phyloP scores from a whole-genome alignment of 164 flowering plant species.

The Stephania yunnanensis region DNA sequence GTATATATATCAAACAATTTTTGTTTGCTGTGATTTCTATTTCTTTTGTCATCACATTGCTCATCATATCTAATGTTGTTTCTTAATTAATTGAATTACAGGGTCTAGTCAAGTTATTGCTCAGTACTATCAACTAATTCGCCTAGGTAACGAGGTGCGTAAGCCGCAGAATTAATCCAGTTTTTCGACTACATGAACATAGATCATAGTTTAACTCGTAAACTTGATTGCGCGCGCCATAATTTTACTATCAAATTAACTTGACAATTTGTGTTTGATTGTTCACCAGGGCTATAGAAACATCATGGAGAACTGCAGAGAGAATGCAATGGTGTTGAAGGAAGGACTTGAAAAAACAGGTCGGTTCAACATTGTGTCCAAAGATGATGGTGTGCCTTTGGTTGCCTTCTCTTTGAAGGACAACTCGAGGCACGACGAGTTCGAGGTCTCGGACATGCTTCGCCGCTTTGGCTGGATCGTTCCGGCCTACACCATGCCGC shows the following conservation, averaged over 20 bases:
- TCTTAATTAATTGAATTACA: background rate
- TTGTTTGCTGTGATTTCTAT: background rate
- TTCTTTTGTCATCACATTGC: background rate
- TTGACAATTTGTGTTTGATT: background rate
- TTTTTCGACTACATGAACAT: too few relatives aligned
- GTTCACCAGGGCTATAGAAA: slow-evolving; percentile 24
- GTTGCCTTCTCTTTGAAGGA: slow-evolving; percentile 34
- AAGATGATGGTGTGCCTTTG: slow-evolving; percentile 28
- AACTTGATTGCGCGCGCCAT: too few relatives aligned
- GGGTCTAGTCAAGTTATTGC: slow-evolving; percentile 35
- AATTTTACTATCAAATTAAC: background rate
- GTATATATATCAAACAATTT: slow-evolving; percentile 9
- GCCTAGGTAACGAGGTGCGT: slow-evolving; percentile 28
- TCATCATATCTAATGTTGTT: background rate
- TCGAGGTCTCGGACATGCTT: slow-evolving; percentile 24
- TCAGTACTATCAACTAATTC: slow-evolving; percentile 29
- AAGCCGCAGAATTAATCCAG: background rate
- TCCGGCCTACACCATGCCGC: slow-evolving; percentile 35
- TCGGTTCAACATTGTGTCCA: slow-evolving; percentile 25
- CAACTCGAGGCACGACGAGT: slow-evolving; percentile 15
- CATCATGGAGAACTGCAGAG: slow-evolving; percentile 33
- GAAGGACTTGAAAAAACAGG: slow-evolving; percentile 27
- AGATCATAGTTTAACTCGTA: too few relatives aligned
- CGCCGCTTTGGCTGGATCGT: slow-evolving; percentile 35
- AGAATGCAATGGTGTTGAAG: slow-evolving; percentile 18